A percentile compares a stretch with the other conserved stretches of the same genome.
Conservation (phyloP, 371 early-diverging fungal species). For the Circinella umbellata region DNA sequence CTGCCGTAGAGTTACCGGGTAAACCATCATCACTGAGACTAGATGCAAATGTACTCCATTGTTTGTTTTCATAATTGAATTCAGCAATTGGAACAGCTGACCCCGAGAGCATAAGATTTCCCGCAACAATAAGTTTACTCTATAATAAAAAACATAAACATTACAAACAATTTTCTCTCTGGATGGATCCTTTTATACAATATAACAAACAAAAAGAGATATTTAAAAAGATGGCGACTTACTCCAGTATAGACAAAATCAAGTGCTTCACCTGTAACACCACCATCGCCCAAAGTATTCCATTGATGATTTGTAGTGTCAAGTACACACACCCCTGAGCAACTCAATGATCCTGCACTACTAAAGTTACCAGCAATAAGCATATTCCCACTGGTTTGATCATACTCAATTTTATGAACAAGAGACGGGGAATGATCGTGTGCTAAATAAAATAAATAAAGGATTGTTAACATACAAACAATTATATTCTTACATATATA, state of each 20-base stretch:
- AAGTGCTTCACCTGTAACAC: conserved; percentile 46
- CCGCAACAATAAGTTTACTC: conserved; percentile 51
- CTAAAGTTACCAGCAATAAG: conserved; percentile 64
- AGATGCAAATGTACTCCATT: conserved; percentile 53
- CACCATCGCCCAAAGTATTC: conserved; percentile 42
- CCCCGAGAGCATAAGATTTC: conserved; percentile 51
- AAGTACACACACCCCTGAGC: conserved; percentile 50
- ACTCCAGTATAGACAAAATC: conserved; percentile 59
- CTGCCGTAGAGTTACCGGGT: conserved; percentile 43
- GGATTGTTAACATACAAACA: too few relatives aligned
- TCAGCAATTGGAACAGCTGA: conserved; percentile 46
- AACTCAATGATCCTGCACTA: conserved; percentile 50
- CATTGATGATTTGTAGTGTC: conserved; percentile 40
- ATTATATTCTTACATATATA: not conserved
- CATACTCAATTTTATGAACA: conserved; percentile 50
- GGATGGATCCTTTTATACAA: not conserved
- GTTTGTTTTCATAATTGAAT: conserved; percentile 47
- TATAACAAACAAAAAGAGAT: not conserved
- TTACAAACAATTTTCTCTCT: conserved; percentile 1
- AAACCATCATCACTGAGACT: conserved; percentile 25
- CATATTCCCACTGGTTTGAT: conserved; percentile 29
- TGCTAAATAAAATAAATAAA: conserved; percentile 10
- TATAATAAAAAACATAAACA: conserved; percentile 4
- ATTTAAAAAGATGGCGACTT: conserved; percentile 12
- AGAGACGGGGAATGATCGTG: conserved; percentile 32